Conservation (phyloP, 305 asterid species). For the Stenogyne calaminthoides region DNA sequence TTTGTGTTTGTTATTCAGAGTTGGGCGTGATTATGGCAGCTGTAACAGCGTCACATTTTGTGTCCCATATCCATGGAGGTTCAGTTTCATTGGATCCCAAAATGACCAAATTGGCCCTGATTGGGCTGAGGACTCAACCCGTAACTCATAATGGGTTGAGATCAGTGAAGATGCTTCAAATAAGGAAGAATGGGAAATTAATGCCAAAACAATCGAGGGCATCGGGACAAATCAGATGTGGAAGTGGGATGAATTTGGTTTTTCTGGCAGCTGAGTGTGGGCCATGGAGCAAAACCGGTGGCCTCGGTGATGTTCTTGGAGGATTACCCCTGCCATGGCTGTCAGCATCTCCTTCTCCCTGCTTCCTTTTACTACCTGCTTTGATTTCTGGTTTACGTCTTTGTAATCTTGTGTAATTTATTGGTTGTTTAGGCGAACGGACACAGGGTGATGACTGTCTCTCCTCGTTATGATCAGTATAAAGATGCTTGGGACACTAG, state of each 20-base stretch:
- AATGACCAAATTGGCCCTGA: constrained; percentile 39
- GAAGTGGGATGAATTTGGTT: constrained; percentile 59
- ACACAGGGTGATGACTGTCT: constrained; percentile 84
- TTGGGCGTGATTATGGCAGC: constrained; percentile 54
- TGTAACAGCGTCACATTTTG: constrained; percentile 61
- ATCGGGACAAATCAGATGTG: constrained; percentile 53
- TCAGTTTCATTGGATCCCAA: constrained; percentile 40
- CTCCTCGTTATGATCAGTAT: constrained; percentile 93
- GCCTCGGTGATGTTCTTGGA: constrained; percentile 96
- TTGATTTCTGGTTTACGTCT: background rate
- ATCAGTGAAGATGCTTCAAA: constrained; percentile 41
- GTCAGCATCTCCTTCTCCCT: constrained; percentile 39
- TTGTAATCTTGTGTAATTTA: background rate
- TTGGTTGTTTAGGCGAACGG: constrained; percentile 61
- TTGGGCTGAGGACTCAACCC: constrained; percentile 51
- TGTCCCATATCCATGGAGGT: constrained; percentile 49
- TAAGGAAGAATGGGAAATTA: constrained; percentile 36
- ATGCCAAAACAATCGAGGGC: constrained; percentile 29
- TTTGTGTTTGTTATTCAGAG: constrained; percentile 31
- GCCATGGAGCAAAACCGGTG: constrained; percentile 99
- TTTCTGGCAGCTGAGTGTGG: constrained; percentile 74
- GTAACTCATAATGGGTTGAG: constrained; percentile 70
- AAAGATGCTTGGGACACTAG: constrained; percentile 92
- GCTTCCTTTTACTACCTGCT: background rate
- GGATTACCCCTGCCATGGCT: constrained; percentile 96